These are phyloP conservation scores for Corylus americana DNA, from an alignment of 306 rosid genomes.

Conservation along the genomic window DNA sequence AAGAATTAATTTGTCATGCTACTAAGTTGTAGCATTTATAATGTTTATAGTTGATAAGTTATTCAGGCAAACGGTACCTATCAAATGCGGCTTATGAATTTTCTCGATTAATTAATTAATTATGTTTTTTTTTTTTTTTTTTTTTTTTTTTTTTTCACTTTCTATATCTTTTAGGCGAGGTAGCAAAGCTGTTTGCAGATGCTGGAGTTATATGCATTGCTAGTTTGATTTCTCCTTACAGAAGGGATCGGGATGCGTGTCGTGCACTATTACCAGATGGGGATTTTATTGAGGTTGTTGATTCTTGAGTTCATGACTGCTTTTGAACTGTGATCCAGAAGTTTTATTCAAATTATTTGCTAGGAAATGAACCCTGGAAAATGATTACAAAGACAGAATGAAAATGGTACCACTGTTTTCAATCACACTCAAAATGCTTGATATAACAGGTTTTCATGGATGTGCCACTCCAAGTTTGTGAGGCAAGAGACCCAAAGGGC, in stretches of 20 bases:
- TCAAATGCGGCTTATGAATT: neutral
- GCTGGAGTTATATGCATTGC: conserved; percentile 92
- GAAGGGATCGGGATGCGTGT: conserved; percentile 84
- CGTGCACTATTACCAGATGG: conserved; percentile 79
- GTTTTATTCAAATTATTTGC: conserved; percentile 8
- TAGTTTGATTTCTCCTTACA: conserved; percentile 91
- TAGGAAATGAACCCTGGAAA: neutral
- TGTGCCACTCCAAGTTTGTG: conserved; percentile 84
- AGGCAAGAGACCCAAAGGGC: conserved; percentile 92
- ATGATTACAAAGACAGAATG: conserved; percentile 17
- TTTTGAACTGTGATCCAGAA: conserved; percentile 15
- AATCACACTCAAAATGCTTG: neutral
- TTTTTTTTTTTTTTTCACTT: neutral
- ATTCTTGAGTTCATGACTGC: conserved; percentile 13
- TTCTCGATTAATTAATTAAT: neutral
- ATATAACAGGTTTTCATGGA: conserved; percentile 79
- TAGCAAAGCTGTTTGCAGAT: conserved; percentile 95
- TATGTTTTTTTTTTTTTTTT: too few species aligned
- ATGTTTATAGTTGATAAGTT: conserved; percentile 19
- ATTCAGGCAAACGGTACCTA: neutral
- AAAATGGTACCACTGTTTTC: conserved; percentile 18
- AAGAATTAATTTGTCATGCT: neutral
- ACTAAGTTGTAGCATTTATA: neutral
- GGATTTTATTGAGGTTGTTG: conserved; percentile 81
- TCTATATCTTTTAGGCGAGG: conserved; percentile 60